These are phyloP conservation scores for Mortierella sp. DNA, from an alignment of 371 early-diverging fungal species.

Conservation along the genomic window DNA sequence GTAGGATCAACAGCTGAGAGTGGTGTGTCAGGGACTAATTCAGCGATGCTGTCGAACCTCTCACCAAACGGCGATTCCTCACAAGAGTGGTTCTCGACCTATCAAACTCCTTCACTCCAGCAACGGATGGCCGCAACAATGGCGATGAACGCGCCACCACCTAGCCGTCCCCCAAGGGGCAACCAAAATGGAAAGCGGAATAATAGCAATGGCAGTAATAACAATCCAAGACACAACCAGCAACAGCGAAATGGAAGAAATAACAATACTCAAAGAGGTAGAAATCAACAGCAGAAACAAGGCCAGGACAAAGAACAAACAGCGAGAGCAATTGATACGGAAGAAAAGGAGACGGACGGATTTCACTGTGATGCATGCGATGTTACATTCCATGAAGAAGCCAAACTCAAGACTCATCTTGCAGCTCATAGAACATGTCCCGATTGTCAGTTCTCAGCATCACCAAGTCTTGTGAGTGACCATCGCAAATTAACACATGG, in stretches of 20 bases:
- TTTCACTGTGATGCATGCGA: conserved; percentile 51
- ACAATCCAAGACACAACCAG: conserved; percentile 9
- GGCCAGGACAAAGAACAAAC: background rate
- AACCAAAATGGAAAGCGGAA: background rate
- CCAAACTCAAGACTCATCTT: conserved; percentile 32
- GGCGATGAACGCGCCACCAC: conserved; percentile 16
- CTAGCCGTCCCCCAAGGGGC: background rate
- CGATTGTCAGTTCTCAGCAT: conserved; percentile 39
- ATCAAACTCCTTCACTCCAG: conserved; percentile 28
- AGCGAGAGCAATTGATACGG: background rate
- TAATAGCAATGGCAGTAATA: background rate
- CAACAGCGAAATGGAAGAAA: conserved; percentile 15
- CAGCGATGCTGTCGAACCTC: background rate
- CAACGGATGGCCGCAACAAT: conserved; percentile 38
- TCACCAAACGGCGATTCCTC: background rate
- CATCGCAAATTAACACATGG: conserved; percentile 44
- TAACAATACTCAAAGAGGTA: conserved; percentile 8
- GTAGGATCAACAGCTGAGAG: background rate
- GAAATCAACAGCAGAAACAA: conserved; percentile 12
- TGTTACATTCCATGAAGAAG: conserved; percentile 46
- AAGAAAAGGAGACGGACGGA: conserved; percentile 4
- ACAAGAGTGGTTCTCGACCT: conserved; percentile 42
- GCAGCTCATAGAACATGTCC: conserved; percentile 43
- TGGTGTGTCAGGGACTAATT: background rate
- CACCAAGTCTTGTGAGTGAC: conserved; percentile 44